Evolutionary conservation across 1,139 yeast species (phyloP).

Genomic region (Yamadazyma mexicana): DNA sequence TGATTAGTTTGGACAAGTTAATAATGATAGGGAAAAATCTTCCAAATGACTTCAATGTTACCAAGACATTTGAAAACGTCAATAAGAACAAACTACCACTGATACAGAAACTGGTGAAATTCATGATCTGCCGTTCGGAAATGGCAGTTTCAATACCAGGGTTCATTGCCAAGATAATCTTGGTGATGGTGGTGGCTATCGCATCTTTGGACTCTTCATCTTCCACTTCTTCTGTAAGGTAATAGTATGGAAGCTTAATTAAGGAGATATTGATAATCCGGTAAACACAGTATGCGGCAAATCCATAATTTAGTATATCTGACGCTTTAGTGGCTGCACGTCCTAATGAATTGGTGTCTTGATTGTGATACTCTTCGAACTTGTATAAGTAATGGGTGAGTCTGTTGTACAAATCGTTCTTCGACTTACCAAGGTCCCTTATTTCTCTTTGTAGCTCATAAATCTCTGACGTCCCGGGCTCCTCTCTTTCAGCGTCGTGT

Average conservation of each 20-base stretch:
- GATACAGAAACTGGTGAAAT: conserved; percentile 62
- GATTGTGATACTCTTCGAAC: conserved; percentile 17
- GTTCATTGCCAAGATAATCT: conserved; percentile 32
- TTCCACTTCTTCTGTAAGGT: conserved; percentile 11
- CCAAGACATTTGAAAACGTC: conserved; percentile 62
- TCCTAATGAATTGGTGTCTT: conserved; percentile 4
- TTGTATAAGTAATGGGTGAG: conserved; percentile 20
- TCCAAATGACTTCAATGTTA: conserved; percentile 48
- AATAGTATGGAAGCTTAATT: conserved; percentile 36
- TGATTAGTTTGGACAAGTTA: conserved; percentile 21
- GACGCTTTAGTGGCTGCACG: conserved; percentile 6
- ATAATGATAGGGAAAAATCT: conserved; percentile 31
- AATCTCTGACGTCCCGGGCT: conserved; percentile 33
- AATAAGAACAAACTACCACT: conserved; percentile 68
- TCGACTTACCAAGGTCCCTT: conserved; percentile 28
- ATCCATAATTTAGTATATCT: conserved; percentile 25
- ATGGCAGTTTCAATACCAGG: conserved; percentile 22
- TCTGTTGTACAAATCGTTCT: conserved; percentile 31
- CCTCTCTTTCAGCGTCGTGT: conserved; percentile 1
- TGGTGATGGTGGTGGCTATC: conserved; percentile 64
- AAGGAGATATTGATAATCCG: conserved; percentile 51
- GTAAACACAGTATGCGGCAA: conserved; percentile 66
- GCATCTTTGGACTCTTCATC: conserved; percentile 46
- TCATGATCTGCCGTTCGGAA: conserved; percentile 55
- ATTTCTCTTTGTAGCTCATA: conserved; percentile 40